Percentiles rank a stretch among this genome's conserved stretches.
Conservation (phyloP, 148 eudicot genomes). For the Nepenthes gracilis region DNA sequence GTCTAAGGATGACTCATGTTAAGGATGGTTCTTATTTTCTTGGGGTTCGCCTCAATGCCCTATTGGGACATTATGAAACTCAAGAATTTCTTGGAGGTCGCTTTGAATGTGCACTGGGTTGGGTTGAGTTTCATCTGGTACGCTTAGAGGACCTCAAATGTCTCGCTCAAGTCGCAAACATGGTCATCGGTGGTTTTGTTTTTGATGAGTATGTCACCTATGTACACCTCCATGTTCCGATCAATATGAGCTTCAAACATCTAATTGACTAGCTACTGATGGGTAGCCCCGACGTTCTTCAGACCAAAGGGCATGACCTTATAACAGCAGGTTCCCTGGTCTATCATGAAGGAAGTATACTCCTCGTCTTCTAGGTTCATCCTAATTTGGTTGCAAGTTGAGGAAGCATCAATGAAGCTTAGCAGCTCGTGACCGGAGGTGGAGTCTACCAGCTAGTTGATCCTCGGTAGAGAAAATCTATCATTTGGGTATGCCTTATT, state of each 20-base stretch:
- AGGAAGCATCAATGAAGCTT: not conserved
- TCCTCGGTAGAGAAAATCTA: not conserved
- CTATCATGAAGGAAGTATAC: not conserved
- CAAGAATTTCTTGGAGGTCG: too few relatives aligned
- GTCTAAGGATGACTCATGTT: too few relatives aligned
- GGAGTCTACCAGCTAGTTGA: not conserved
- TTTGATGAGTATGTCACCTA: not conserved
- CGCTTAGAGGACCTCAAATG: too few relatives aligned
- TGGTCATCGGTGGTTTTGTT: too few relatives aligned
- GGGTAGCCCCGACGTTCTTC: too few relatives aligned
- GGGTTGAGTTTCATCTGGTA: too few relatives aligned
- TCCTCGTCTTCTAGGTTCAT: not conserved
- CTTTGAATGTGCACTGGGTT: too few relatives aligned
- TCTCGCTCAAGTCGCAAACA: too few relatives aligned
- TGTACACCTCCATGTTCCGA: not conserved
- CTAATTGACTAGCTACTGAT: not conserved
- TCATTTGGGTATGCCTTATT: not conserved
- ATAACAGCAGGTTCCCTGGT: not conserved
- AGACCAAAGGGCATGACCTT: not conserved
- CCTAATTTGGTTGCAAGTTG: not conserved
- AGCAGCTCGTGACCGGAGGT: not conserved
- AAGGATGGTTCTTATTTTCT: too few relatives aligned
- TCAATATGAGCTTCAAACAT: not conserved
- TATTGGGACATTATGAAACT: too few relatives aligned
- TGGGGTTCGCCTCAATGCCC: too few relatives aligned